These are phyloP conservation scores for Candida parachauliodes DNA, from an alignment of 805 yeast genomes.

Conservation along the genomic window DNA sequence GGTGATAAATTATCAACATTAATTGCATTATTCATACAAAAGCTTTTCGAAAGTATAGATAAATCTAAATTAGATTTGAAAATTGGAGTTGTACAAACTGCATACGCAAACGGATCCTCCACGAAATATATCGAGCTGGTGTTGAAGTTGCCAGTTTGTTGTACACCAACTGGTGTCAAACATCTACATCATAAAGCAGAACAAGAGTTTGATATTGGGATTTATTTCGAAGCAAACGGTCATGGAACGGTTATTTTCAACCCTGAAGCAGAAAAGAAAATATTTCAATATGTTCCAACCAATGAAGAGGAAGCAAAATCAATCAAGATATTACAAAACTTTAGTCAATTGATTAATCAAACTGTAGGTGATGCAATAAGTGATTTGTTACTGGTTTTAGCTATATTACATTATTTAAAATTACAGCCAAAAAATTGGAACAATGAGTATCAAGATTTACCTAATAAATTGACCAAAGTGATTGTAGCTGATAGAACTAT, in stretches of 20 bases:
- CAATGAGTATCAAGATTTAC: constrained; percentile 72
- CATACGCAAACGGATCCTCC: constrained; percentile 94
- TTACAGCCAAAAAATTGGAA: constrained; percentile 74
- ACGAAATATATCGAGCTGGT: constrained; percentile 62
- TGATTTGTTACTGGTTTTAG: constrained; percentile 78
- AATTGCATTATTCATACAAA: constrained; percentile 64
- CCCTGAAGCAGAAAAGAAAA: constrained; percentile 37
- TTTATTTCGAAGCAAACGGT: constrained; percentile 98
- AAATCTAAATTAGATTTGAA: constrained; percentile 41
- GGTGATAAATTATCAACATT: constrained; percentile 93
- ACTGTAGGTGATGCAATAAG: constrained; percentile 98
- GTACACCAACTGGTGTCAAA: constrained; percentile 95
- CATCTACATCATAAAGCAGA: constrained; percentile 91
- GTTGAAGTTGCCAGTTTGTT: constrained; percentile 72
- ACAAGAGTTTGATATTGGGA: constrained; percentile 78
- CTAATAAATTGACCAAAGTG: constrained; percentile 79
- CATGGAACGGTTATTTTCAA: constrained; percentile 94
- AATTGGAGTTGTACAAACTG: constrained; percentile 93
- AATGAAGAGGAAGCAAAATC: constrained; percentile 47
- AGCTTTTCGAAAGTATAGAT: constrained; percentile 45
- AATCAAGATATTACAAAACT: constrained; percentile 50
- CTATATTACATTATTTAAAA: constrained; percentile 53
- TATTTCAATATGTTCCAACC: constrained; percentile 29
- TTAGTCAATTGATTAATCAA: constrained; percentile 80
- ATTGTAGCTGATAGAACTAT: constrained; percentile 75